Evolutionary conservation across 2,329 filamentous ascomycete species (phyloP), one percentile per base, ranked within the genome.

Genomic region (Fusarium equiseti): DNA sequence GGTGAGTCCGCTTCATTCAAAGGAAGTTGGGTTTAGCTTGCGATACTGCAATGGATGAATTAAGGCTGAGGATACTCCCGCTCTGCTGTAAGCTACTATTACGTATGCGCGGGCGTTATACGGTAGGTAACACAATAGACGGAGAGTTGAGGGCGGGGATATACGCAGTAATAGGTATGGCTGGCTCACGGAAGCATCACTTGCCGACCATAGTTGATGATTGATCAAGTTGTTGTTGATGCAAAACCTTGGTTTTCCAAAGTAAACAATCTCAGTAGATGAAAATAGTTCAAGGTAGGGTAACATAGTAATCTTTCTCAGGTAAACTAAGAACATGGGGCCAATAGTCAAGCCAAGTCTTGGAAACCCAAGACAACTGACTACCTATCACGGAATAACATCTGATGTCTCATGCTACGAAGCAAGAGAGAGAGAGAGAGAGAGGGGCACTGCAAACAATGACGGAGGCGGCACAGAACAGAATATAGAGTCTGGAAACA

Each of bases 91-190:
- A 27, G 20, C 32, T 12, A 26, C 8, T 20, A 26, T 52, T 20
- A 52, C 24, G 50, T 53, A 26, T 22, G 31, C 31, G 18, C 48
- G 20, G 42, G 42, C 42, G 42, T 22, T 24, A 24, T 22, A 44
- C 42, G 10, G 20, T 16, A 32, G 59, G 46, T 24, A 32, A 57
- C 38, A 54, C 51, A 15, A 26, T 40, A 59, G 59, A 61, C 62
- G 61, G 66, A 68, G 52, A 64, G 61, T 66, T 72, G 58, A 73
- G 67, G 69, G 67, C 63, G 57, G 62, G 44, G 60, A 48, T n/a
- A 29, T 12, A 20, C 27, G 27, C 50, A 53, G 32, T 29, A 53
- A 27, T 43, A 53, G 35, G n/a, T n/a, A 53, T 20, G 50, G 50
- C 50, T 20, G 50, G 50, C 50, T 53, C 24, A 7, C 22, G 50